Base-by-base conservation (phyloP, 2,329 filamentous ascomycete species). In the Colletotrichum filicis region DNA sequence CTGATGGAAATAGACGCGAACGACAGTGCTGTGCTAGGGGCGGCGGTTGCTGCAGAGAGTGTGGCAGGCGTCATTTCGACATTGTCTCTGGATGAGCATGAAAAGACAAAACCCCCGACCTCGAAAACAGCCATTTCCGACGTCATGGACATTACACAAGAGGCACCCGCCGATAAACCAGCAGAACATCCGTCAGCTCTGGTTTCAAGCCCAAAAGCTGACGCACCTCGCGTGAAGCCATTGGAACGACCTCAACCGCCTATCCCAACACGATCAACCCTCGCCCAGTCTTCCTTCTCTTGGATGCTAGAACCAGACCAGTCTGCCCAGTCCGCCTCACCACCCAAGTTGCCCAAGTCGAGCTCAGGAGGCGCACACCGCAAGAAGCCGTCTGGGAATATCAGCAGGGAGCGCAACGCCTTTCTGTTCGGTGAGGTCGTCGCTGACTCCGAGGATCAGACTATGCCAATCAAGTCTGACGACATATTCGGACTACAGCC, bases 221-320 rank as follows among this genome's bases (percentile, higher is more conserved):
- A 42, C 1, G 56, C 26, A 3, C 16, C 32, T 46, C 53, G 32
- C 19, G 24, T 60, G 28, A 70, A 59, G 55, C 24, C 42, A 24
- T 32, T 35, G 30, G 59, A 70, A 35, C 60, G 71, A 8, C 71
- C 71, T 66, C 77, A 78, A 59, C 82, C 74, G 75, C 83, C 88
- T 2, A 87, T 91, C 19, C 90, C 89, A 0, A 90, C 90, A 24
- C 87, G 92, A 26, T 93, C 92, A 4, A 90, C 88, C 0, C 86
- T 95, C 42, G 92, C 92, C 1, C 92, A 94, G 76, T 94, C 93
- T 8, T 93, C 92, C 4, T 95, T 94, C 80, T 92, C 93, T 1
- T 95, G 92, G 92, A 95, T 95, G 92, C 85, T 95, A 2, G 91
- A 92, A 75, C 88, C 88, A 3, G 87, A 89, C 75, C 79, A 84